Conservation (phyloP, 306 rosid species). For the Notholithocarpus densiflorus region DNA sequence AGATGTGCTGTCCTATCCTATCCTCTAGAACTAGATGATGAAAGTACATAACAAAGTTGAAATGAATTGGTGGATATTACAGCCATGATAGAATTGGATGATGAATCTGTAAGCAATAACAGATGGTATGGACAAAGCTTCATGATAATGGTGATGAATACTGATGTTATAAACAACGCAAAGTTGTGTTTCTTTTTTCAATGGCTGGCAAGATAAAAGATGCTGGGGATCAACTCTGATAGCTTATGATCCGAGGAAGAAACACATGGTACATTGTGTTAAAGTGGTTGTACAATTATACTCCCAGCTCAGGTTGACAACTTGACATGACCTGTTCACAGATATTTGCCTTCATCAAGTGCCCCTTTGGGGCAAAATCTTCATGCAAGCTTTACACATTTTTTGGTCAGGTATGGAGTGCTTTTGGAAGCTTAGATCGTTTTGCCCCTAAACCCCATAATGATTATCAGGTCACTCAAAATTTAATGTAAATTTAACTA, state of each 20-base stretch:
- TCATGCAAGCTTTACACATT: not conserved
- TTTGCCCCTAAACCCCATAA: no score
- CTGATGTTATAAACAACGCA: not conserved
- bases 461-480: no score
- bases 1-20: no score
- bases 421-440: no score
- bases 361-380: not conserved
- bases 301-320: not conserved
- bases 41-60: not conserved
- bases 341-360: not conserved
- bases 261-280: not conserved
- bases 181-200: constrained; percentile 14
- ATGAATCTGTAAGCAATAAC: constrained; percentile 4
- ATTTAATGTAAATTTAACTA: no score
- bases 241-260: not conserved
- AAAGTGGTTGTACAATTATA: not conserved
- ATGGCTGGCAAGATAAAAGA: constrained; percentile 8
- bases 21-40: no score
- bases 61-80: not conserved
- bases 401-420: no score
- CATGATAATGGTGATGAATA: not conserved
- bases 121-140: constrained; percentile 2
- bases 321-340: not conserved
- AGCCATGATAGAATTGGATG: constrained; percentile 9
- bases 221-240: not conserved